A percentile compares a stretch with the other conserved stretches of the same genome.
Conservation (phyloP, 108 stramenopile genomes). For the Cyclostephanos invisitatus region DNA sequence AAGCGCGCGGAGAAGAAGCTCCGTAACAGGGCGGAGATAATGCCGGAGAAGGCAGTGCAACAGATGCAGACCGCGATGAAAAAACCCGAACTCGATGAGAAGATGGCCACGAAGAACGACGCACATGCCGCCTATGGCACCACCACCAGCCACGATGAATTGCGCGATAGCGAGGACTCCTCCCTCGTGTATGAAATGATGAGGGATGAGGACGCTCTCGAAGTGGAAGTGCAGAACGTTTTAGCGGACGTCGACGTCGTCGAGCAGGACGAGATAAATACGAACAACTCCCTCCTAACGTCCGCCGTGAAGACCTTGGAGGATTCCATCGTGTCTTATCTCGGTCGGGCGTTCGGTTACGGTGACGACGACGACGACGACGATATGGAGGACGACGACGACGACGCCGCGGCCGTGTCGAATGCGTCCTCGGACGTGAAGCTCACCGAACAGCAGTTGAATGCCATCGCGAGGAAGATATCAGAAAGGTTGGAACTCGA, state of each 20-base stretch:
- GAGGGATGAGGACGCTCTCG: conserved; percentile 28
- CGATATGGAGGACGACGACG: conserved; percentile 23
- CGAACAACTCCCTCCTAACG: conserved; percentile 38
- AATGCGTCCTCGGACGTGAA: conserved; percentile 34
- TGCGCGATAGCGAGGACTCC: neutral
- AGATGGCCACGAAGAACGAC: neutral
- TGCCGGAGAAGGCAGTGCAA: conserved; percentile 18
- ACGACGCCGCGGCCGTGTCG: conserved; percentile 8
- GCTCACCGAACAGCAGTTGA: conserved; percentile 33
- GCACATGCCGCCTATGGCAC: neutral
- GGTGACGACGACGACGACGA: conserved; percentile 15
- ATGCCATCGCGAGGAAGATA: conserved; percentile 38
- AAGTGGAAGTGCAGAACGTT: conserved; percentile 25
- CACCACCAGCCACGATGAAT: neutral
- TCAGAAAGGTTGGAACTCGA: conserved; percentile 44
- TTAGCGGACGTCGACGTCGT: conserved; percentile 38
- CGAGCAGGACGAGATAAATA: conserved; percentile 49
- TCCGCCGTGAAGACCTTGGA: conserved; percentile 43
- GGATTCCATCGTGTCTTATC: conserved; percentile 37
- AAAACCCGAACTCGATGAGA: conserved; percentile 16
- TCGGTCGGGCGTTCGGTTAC: conserved; percentile 41
- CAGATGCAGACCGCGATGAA: conserved; percentile 8
- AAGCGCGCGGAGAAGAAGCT: conserved; percentile 17
- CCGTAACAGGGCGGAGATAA: conserved; percentile 32
- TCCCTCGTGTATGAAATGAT: conserved; percentile 3